Evolutionary conservation across 2,329 filamentous ascomycete genomes (phyloP), one percentile per base, ranked within the genome.

Genomic region (Talaromyces funiculosus): DNA sequence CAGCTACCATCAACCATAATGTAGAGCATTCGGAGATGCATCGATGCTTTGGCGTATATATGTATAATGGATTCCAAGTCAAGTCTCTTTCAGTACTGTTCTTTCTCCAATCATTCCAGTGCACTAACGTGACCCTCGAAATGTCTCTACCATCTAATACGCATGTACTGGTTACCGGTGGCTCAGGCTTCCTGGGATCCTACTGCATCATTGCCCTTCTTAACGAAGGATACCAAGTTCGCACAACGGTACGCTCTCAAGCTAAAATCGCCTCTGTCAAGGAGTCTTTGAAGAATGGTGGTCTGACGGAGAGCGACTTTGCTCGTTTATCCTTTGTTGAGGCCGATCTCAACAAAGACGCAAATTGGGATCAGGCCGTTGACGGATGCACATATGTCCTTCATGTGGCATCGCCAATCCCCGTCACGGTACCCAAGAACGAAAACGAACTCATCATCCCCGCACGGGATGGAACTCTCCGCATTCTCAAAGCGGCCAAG

Each of bases 201-300:
- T 49, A 45, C 42, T 57, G 55, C 12, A 57, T 57, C 31, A 35
- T 57, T 6, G 29, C 55, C 33, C 31, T 47, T 3, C 20, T 57
- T 4, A 37, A 45, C 5, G 18, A 16, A 5, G 42, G 42, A 22
- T 57, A 57, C 31, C 31, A 29, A n/a, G 42, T 57, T 16, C 42
- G 55, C 7, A 29, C 40, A 10, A 24, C 40, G 10, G 20, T 47
- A 22, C 40, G 40, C 18, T 57, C 55, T 16, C 2, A 18, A 4
- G 37, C 29, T 8, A 57, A 49, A 22, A 31, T 7, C 1, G 3
- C 55, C 14, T 12, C 1, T n/a, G 16, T 49, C 42, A 26, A 37
- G 12, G 18, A 57, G 37, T 2, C 40, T 16, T 6, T 57, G 9
- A 57, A 37, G 7, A 40, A n/a, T 40, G 53, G 22, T 4, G 53